These are phyloP conservation scores for Tephrocybe sp. DNA, from an alignment of 768 basidiomycete species.

Conservation along the genomic window DNA sequence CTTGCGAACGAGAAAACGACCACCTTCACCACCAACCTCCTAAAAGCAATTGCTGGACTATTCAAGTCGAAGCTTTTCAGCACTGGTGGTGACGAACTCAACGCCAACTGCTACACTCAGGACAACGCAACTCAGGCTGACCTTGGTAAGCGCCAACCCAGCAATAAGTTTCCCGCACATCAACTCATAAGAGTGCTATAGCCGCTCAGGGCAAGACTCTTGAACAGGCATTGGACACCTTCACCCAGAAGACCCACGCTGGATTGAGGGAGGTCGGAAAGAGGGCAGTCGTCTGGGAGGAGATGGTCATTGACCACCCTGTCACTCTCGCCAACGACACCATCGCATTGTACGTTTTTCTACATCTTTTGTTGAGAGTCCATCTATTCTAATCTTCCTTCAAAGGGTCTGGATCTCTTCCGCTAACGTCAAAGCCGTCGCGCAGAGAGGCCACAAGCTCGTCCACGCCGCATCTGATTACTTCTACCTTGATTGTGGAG, in stretches of 20 bases:
- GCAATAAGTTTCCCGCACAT: not conserved
- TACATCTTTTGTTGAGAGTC: too few species aligned
- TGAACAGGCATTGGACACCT: slow-evolving; percentile 60
- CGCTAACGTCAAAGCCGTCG: slow-evolving; percentile 55
- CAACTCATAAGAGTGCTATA: slow-evolving; percentile 11
- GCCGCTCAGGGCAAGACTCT: slow-evolving; percentile 49
- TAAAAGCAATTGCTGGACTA: slow-evolving; percentile 49
- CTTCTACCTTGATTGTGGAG: slow-evolving; percentile 83
- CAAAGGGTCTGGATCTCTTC: slow-evolving; percentile 79
- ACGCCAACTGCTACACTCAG: slow-evolving; percentile 59
- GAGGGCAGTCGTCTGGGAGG: slow-evolving; percentile 84
- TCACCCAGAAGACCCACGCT: slow-evolving; percentile 59
- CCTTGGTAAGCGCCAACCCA: slow-evolving; percentile 35
- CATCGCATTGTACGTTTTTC: slow-evolving; percentile 56
- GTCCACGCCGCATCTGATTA: slow-evolving; percentile 73
- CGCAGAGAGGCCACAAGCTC: slow-evolving; percentile 57
- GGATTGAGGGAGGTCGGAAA: slow-evolving; percentile 59
- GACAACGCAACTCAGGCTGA: slow-evolving; percentile 60
- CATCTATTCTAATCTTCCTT: not conserved
- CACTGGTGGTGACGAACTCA: slow-evolving; percentile 85
- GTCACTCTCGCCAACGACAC: slow-evolving; percentile 50
- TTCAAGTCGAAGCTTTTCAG: slow-evolving; percentile 63
- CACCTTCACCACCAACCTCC: slow-evolving; percentile 57
- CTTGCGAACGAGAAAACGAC: slow-evolving; percentile 59
- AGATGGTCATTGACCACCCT: slow-evolving; percentile 63